Evolutionary conservation across 2,329 filamentous ascomycete genomes (phyloP).

Genomic region (Pseudodiploospora longispora): DNA sequence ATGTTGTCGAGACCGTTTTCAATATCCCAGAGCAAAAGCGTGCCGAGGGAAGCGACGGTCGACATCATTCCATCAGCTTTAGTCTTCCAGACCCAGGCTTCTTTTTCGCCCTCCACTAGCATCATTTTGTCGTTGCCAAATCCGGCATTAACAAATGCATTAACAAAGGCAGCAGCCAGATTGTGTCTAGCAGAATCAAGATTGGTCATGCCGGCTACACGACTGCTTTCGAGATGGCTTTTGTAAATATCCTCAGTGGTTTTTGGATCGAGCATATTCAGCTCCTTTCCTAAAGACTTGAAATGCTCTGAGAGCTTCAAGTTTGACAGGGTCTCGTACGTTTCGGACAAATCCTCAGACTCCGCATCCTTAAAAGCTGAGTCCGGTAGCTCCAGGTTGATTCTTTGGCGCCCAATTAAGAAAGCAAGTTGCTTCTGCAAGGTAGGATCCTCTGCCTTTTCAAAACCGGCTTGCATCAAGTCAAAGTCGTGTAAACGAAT

Average conservation of each 20-base stretch:
- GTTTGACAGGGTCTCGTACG: conserved; percentile 81
- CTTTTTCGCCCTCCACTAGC: conserved; percentile 81
- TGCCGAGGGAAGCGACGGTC: conserved; percentile 86
- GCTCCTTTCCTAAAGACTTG: conserved; percentile 86
- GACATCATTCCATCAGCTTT: conserved; percentile 98
- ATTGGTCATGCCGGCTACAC: conserved; percentile 88
- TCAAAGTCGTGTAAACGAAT: conserved; percentile 85
- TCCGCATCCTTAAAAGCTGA: conserved; percentile 61
- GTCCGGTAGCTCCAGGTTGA: conserved; percentile 60
- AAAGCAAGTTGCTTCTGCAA: conserved; percentile 93
- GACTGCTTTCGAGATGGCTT: conserved; percentile 91
- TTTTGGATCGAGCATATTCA: conserved; percentile 95
- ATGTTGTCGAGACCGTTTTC: conserved; percentile 89
- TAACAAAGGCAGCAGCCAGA: conserved; percentile 90
- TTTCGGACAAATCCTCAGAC: conserved; percentile 60
- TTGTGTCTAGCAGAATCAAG: conserved; percentile 95
- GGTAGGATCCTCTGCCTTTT: conserved; percentile 69
- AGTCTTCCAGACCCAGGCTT: conserved; percentile 97
- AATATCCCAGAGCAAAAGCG: conserved; percentile 87
- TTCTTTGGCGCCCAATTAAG: conserved; percentile 83
- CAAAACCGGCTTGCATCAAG: conserved; percentile 75
- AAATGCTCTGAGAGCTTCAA: conserved; percentile 84
- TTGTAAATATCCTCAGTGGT: conserved; percentile 99
- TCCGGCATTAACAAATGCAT: conserved; percentile 92
- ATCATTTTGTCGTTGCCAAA: conserved; percentile 97